Percentiles rank a stretch among this genome's conserved stretches.
These are phyloP conservation scores for Furculomyces boomerangus DNA, from an alignment of 371 early-diverging fungal species.

Conservation along the genomic window DNA sequence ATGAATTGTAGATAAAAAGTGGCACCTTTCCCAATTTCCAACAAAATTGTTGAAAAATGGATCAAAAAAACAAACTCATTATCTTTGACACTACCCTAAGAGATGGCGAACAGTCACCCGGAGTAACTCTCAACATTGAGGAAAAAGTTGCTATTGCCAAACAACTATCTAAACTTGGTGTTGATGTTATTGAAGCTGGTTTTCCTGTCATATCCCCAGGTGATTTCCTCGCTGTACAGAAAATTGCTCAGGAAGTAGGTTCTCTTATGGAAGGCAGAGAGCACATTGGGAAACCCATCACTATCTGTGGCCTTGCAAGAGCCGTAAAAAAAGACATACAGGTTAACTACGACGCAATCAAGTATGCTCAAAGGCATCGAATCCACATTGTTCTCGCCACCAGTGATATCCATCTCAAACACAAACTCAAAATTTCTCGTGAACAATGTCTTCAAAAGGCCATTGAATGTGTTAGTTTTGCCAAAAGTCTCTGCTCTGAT, in stretches of 20 bases:
- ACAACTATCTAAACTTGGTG: conserved; percentile 75
- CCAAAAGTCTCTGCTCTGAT: conserved; percentile 39
- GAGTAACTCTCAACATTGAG: conserved; percentile 74
- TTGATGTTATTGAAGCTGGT: conserved; percentile 88
- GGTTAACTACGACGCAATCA: conserved; percentile 76
- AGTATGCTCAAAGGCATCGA: conserved; percentile 60
- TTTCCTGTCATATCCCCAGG: conserved; percentile 85
- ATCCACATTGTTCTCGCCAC: conserved; percentile 93
- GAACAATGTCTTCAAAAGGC: conserved; percentile 74
- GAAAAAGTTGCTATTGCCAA: conserved; percentile 90
- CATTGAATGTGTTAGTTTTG: conserved; percentile 60
- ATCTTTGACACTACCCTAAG: conserved; percentile 89
- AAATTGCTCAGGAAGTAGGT: conserved; percentile 83
- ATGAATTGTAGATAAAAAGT: no score
- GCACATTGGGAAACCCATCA: conserved; percentile 62
- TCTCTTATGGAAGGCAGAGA: conserved; percentile 64
- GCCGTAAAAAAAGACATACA: conserved; percentile 69
- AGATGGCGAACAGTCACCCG: conserved; percentile 95
- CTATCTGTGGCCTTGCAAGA: conserved; percentile 83
- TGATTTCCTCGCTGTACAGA: conserved; percentile 87
- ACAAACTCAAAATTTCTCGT: conserved; percentile 78
- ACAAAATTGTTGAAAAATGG: conserved; percentile 5
- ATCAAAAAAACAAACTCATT: conserved; percentile 55
- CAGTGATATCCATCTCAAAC: conserved; percentile 82
- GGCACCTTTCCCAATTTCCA: background rate